phyloP scores from a whole-genome alignment of 2,329 filamentous ascomycete species.

The Onygenales sp. region DNA sequence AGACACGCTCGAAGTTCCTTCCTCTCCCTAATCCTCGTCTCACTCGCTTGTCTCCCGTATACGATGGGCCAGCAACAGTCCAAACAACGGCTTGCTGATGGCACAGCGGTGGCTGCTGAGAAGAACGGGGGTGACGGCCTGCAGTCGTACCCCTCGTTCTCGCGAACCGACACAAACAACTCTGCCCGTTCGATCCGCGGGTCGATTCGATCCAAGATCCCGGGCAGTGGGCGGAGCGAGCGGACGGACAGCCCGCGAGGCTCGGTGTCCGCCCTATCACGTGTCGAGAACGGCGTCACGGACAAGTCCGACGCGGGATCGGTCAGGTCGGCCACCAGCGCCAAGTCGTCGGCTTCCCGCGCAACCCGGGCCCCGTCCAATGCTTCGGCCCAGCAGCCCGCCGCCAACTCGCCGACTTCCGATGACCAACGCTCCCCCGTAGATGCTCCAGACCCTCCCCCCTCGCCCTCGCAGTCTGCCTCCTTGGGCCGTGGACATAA shows the following conservation, averaged over 20 bases:
- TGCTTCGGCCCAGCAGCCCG: conserved; percentile 24
- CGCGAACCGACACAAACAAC: conserved; percentile 85
- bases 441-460: conserved; percentile 54
- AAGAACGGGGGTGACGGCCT: conserved; percentile 45
- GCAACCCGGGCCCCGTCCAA: conserved; percentile 31
- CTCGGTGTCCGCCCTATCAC: conserved; percentile 56
- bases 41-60: conserved; percentile 13
- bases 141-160: conserved; percentile 84
- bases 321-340: conserved; percentile 59
- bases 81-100: conserved; percentile 40
- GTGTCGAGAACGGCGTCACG: conserved; percentile 43
- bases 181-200: conserved; percentile 78
- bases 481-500: conserved; percentile 64
- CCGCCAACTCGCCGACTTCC: conserved; percentile 21
- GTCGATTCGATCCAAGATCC: conserved; percentile 79
- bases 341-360: conserved; percentile 39
- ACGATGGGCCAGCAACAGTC: conserved; percentile 44
- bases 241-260: conserved; percentile 73
- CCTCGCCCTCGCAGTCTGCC: conserved; percentile 76
- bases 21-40: background rate
- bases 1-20: background rate
- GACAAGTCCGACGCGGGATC: conserved; percentile 68
- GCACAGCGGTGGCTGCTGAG: conserved; percentile 34
- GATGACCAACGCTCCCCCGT: conserved; percentile 35
- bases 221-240: conserved; percentile 39